These are phyloP conservation scores for Sarocladium strictum DNA, from an alignment of 2,329 filamentous ascomycete genomes.

Conservation along the genomic window DNA sequence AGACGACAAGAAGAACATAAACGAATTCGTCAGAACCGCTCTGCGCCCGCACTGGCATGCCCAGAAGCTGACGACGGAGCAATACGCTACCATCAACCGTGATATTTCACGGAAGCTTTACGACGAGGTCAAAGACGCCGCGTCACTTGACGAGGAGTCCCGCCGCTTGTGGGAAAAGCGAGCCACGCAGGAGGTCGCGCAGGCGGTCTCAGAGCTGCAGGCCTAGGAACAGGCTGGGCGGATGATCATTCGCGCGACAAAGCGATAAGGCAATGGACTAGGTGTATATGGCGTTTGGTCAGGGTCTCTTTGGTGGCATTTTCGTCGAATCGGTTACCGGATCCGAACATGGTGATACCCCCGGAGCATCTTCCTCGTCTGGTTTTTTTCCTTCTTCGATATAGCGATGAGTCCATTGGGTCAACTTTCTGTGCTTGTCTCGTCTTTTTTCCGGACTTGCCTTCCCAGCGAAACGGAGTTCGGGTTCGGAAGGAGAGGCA, in stretches of 20 bases:
- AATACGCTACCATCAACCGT: conserved; percentile 90
- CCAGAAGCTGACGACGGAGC: conserved; percentile 74
- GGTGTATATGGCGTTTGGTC: conserved; percentile 5
- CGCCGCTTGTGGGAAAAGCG: conserved; percentile 68
- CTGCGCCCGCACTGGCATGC: conserved; percentile 79
- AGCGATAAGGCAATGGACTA: not conserved
- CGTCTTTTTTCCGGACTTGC: not conserved
- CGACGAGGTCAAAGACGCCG: conserved; percentile 52
- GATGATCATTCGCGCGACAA: not conserved
- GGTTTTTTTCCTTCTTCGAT: not conserved
- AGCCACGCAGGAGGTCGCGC: conserved; percentile 72
- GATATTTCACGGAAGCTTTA: conserved; percentile 86
- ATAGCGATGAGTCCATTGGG: not conserved
- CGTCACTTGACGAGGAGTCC: conserved; percentile 57
- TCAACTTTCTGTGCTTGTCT: not conserved
- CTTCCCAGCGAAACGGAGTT: not conserved
- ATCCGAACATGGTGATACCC: not conserved
- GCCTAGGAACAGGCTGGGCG: conserved; percentile 26
- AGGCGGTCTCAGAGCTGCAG: conserved; percentile 57
- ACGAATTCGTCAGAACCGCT: conserved; percentile 77
- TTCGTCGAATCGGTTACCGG: not conserved
- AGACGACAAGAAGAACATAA: conserved; percentile 81
- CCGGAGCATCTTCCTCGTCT: conserved; percentile 3
- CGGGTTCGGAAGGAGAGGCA: not conserved
- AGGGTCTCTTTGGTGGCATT: conserved; percentile 1